Base-by-base conservation (phyloP, 1,284 basidiomycete genomes). In the Ustilago loliicola region DNA sequence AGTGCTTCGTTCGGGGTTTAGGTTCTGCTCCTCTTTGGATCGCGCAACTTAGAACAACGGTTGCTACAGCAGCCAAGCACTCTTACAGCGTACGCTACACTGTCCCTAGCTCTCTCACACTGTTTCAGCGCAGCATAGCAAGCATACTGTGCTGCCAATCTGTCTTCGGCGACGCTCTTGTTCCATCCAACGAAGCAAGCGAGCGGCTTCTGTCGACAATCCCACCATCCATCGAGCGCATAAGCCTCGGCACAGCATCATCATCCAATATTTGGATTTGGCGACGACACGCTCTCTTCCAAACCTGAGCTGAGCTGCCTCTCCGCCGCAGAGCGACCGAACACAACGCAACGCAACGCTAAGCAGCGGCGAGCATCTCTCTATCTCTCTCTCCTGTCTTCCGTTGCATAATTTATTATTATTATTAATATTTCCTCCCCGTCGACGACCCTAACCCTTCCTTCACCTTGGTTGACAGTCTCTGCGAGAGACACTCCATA, bases 1-100 rank as follows among this genome's bases (percentile, higher is more conserved):
- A n/a, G 25, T 11, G 47, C 47, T 50, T 50, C 47, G 47, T 50
- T 50, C 27, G 11, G 47, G n/a, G 47, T 50, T 27, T n/a, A 50
- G 47, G 7, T 27, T 29, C 15, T 25, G 47, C 47, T 50, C 25
- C 27, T 29, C 23, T 50, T 17, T 25, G 25, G 48, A 25, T 50
- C 19, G 48, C 45, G 21, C 45, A 23, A 47, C 23, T 19, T 27
- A 27, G 23, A 27, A 9, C 15, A 15, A 17, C 25, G 25, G 25
- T 27, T 29, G 48, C 48, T 50, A 50, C 17, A 27, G 48, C 48
- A 27, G 45, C 23, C n/a, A 21, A 47, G 45, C n/a, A 47, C 36
- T 15, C 13, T 9, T 21, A 47, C 45, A 47, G n/a, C 45, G 36
- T 38, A 8, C 9, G 36, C 36, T 38, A 38, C 17, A 38, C 36